Conservation (phyloP, 163 green algal genomes). For the Scenedesmus sp. region DNA sequence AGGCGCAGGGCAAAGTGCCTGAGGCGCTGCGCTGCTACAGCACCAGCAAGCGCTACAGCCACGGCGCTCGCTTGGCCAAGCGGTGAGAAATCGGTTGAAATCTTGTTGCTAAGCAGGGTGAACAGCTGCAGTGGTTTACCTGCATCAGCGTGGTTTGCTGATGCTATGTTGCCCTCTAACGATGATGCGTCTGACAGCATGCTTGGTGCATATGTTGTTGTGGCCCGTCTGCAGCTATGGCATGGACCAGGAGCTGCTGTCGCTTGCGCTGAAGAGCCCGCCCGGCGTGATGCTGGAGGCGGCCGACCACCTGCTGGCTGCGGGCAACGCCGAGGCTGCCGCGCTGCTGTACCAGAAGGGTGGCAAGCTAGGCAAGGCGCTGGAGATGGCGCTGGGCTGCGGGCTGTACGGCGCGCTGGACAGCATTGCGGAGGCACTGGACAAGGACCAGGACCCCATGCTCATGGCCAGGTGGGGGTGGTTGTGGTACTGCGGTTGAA, state of each 20-base stretch:
- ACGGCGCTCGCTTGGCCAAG: constrained; percentile 80
- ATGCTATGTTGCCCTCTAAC: neutral
- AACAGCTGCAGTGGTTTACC: neutral
- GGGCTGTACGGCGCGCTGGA: constrained; percentile 78
- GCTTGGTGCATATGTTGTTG: neutral
- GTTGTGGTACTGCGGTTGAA: neutral
- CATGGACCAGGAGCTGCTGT: constrained; percentile 81
- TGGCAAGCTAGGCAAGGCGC: constrained; percentile 70
- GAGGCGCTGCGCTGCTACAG: constrained; percentile 75
- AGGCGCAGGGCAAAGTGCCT: constrained; percentile 67
- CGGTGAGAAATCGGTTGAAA: constrained; percentile 55
- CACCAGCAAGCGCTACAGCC: constrained; percentile 68
- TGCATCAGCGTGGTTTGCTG: too few species aligned
- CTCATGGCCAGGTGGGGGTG: constrained; percentile 18
- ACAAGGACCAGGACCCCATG: constrained; percentile 55
- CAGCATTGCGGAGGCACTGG: constrained; percentile 74
- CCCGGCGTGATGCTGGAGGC: constrained; percentile 72
- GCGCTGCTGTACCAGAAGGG: constrained; percentile 77
- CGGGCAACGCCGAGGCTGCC: constrained; percentile 63
- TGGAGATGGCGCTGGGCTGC: constrained; percentile 83
- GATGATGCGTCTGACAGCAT: neutral
- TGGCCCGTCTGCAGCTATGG: constrained; percentile 13
- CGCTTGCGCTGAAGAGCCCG: constrained; percentile 73
- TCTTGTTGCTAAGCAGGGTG: neutral
- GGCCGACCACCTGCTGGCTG: constrained; percentile 76